Evolutionary conservation across 2,329 filamentous ascomycete species (phyloP).

Genomic region (Colletotrichum coccodes): DNA sequence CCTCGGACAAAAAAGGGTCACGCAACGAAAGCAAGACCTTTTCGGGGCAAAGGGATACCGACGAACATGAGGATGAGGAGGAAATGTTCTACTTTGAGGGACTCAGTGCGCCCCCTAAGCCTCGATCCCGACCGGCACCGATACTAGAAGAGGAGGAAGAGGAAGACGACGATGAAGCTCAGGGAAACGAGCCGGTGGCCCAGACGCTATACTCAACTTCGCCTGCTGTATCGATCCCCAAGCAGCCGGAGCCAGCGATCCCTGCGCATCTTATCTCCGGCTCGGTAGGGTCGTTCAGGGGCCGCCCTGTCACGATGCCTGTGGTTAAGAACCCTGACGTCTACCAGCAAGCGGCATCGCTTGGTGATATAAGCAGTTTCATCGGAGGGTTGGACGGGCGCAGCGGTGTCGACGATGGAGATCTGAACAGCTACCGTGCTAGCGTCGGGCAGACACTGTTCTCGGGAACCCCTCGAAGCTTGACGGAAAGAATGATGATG

Average conservation of each 20-base stretch:
- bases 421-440: slow-evolving; percentile 54
- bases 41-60: slow-evolving; percentile 13
- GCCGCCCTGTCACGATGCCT: slow-evolving; percentile 62
- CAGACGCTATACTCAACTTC: slow-evolving; percentile 53
- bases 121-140: slow-evolving; percentile 37
- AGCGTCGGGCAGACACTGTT: slow-evolving; percentile 52
- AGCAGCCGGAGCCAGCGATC: slow-evolving; percentile 38
- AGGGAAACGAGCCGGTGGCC: slow-evolving; percentile 29
- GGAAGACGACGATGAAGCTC: slow-evolving; percentile 42
- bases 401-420: slow-evolving; percentile 58
- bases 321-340: slow-evolving; percentile 60
- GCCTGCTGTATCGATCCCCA: slow-evolving; percentile 53
- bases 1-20: background rate
- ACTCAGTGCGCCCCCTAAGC: slow-evolving; percentile 42
- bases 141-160: slow-evolving; percentile 49
- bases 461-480: slow-evolving; percentile 55
- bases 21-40: background rate
- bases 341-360: slow-evolving; percentile 57
- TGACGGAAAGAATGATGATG: slow-evolving; percentile 60
- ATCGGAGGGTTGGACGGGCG: slow-evolving; percentile 64
- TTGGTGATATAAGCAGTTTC: slow-evolving; percentile 61
- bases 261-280: slow-evolving; percentile 41
- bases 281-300: slow-evolving; percentile 65
- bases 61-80: slow-evolving; percentile 39
- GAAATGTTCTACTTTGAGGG: slow-evolving; percentile 60